Conservation (phyloP, 225 moss, liverwort and hornwort species). For the Marchantia paleacea region DNA sequence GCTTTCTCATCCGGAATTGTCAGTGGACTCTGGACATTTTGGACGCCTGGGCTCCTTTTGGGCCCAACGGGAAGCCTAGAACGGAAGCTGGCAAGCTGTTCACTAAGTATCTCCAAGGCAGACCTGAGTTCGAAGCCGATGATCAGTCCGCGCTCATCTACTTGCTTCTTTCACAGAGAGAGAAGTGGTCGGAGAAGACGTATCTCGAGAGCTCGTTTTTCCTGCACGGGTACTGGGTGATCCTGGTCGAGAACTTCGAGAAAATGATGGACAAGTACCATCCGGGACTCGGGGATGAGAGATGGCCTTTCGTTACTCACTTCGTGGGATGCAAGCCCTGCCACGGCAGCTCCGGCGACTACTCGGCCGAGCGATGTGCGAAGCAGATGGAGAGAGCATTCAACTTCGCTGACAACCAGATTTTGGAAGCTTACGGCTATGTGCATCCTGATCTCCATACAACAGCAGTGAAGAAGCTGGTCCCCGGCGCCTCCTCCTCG, state of each 20-base stretch:
- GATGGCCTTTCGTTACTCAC: conserved; percentile 48
- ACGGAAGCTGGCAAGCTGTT: conserved; percentile 40
- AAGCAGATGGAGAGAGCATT: conserved; percentile 48
- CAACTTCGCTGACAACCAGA: conserved; percentile 47
- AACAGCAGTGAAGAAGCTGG: conserved; percentile 21
- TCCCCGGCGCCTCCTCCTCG: neutral
- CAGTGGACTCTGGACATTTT: conserved; percentile 44
- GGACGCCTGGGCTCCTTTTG: conserved; percentile 45
- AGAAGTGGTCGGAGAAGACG: conserved; percentile 37
- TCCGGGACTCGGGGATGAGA: conserved; percentile 39
- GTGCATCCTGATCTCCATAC: conserved; percentile 29
- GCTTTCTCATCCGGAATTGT: conserved; percentile 41
- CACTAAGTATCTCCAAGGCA: conserved; percentile 25
- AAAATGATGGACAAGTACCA: conserved; percentile 42
- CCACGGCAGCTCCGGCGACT: conserved; percentile 43
- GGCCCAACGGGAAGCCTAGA: conserved; percentile 34
- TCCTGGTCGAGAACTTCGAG: conserved; percentile 43
- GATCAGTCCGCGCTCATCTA: conserved; percentile 49
- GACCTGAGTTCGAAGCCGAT: conserved; percentile 41
- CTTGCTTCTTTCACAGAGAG: conserved; percentile 28
- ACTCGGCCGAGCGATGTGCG: conserved; percentile 31
- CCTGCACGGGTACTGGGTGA: conserved; percentile 49
- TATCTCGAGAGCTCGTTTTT: conserved; percentile 40
- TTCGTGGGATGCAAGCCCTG: conserved; percentile 49
- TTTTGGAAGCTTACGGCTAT: conserved; percentile 36